phyloP scores from a whole-genome alignment of 352 stramenopile genomes.

The Phytophthora sp. region DNA sequence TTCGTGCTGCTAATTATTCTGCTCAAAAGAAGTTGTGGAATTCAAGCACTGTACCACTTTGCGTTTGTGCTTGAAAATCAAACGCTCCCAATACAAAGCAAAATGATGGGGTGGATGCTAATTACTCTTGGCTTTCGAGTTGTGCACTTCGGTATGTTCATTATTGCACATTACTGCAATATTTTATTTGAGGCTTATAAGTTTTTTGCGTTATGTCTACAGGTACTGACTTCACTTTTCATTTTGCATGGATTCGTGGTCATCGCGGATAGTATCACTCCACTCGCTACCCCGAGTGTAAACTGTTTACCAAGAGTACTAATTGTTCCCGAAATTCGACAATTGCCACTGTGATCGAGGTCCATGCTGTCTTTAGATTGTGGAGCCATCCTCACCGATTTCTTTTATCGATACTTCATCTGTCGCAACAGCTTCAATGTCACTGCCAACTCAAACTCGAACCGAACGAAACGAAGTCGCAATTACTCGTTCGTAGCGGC shows the following conservation, averaged over 20 bases:
- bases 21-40: conserved; percentile 14
- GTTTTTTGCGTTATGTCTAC: not conserved
- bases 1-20: conserved; percentile 24
- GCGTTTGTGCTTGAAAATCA: conserved; percentile 49
- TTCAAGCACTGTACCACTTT: conserved; percentile 35
- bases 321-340: too few relatives aligned
- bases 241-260: conserved; percentile 25
- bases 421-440: not conserved
- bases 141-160: conserved; percentile 32
- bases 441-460: not conserved
- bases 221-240: conserved; percentile 32
- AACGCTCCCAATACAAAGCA: conserved; percentile 29
- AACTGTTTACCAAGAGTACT: too few relatives aligned
- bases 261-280: not conserved
- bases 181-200: not conserved
- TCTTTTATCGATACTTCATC: too few relatives aligned
- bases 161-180: not conserved
- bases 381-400: too few relatives aligned
- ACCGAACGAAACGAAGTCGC: not conserved
- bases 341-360: too few relatives aligned
- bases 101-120: conserved; percentile 41
- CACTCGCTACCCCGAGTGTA: too few relatives aligned
- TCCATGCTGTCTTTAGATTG: too few relatives aligned
- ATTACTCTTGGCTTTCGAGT: conserved; percentile 28
- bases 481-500: conserved; percentile 1